Percentiles rank a stretch among this genome's conserved stretches.
phyloP scores from a whole-genome alignment of 1,139 yeast species.

The Diutina catenulata region DNA sequence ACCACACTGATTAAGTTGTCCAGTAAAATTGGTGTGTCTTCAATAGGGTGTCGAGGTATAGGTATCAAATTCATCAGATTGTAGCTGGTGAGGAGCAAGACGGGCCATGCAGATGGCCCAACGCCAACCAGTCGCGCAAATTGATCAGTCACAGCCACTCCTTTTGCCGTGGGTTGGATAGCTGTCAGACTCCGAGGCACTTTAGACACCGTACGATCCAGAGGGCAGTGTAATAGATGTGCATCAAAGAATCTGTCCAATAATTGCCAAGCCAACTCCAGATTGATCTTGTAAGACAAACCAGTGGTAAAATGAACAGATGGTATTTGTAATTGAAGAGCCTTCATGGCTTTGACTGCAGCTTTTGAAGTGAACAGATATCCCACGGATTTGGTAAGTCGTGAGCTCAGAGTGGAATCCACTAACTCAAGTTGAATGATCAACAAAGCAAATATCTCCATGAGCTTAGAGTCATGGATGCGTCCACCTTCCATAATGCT shows the following conservation, averaged over 20 bases:
- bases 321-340: constrained; percentile 37
- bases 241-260: constrained; percentile 51
- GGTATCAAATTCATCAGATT: constrained; percentile 63
- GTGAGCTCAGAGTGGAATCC: background rate
- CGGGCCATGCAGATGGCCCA: constrained; percentile 23
- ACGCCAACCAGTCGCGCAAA: constrained; percentile 52
- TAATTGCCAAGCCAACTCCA: constrained; percentile 38
- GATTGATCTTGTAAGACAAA: constrained; percentile 47
- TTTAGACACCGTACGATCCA: constrained; percentile 44
- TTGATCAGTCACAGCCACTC: constrained; percentile 54
- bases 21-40: constrained; percentile 57
- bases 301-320: constrained; percentile 41
- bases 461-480: constrained; percentile 6
- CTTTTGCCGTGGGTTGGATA: constrained; percentile 89
- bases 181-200: constrained; percentile 17
- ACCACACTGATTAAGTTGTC: constrained; percentile 54
- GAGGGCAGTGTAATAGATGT: constrained; percentile 64
- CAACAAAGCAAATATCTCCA: constrained; percentile 9
- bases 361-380: constrained; percentile 42
- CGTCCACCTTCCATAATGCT: too few relatives aligned
- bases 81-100: constrained; percentile 38
- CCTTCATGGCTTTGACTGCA: constrained; percentile 41
- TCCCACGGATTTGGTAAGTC: constrained; percentile 14
- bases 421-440: constrained; percentile 8
- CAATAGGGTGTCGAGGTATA: constrained; percentile 53